Evolutionary conservation across 805 yeast genomes (phyloP), one percentile per base, ranked within the genome.

Genomic region (Wickerhamomyces alni): DNA sequence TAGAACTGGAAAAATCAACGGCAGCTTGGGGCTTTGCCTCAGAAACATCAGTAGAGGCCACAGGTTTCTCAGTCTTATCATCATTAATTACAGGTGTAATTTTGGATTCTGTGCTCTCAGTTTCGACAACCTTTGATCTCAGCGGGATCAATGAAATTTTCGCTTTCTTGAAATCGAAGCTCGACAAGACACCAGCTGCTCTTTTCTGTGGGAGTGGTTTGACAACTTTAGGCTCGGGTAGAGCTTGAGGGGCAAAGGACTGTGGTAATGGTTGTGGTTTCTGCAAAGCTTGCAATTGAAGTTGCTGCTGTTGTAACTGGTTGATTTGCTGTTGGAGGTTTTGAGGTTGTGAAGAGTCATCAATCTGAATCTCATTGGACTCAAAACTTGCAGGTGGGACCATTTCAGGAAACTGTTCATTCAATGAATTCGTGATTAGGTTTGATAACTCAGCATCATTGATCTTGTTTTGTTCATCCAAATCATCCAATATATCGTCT

Each of bases 61-160:
- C n/a, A n/a, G n/a, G n/a, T n/a, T n/a, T n/a, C n/a, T n/a, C n/a
- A n/a, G n/a, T n/a, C n/a, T n/a, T n/a, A n/a, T n/a, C n/a, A n/a
- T n/a, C n/a, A n/a, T n/a, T n/a, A n/a, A n/a, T n/a, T n/a, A n/a
- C n/a, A n/a, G n/a, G n/a, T n/a, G n/a, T n/a, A n/a, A n/a, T n/a
- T n/a, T n/a, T n/a, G n/a, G n/a, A n/a, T n/a, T n/a, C n/a, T n/a
- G n/a, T 33, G 9, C 33, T 32, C 21, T 17, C 17, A 32, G n/a
- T 30, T 17, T 40, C 42, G 16, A 35, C 39, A 25, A 39, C 18
- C 21, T 37, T 42, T 29, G 34, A 33, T 26, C 26, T 46, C 27
- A 43, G 25, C 24, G 50, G 50, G 34, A 55, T 55, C 41, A 55
- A 38, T 11, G 57, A 48, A 17, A 55, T 51, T 36, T 48, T 55